Evolutionary conservation across 176 grass and related monocot genomes (phyloP).

Genomic region (Oryza longistaminata): DNA sequence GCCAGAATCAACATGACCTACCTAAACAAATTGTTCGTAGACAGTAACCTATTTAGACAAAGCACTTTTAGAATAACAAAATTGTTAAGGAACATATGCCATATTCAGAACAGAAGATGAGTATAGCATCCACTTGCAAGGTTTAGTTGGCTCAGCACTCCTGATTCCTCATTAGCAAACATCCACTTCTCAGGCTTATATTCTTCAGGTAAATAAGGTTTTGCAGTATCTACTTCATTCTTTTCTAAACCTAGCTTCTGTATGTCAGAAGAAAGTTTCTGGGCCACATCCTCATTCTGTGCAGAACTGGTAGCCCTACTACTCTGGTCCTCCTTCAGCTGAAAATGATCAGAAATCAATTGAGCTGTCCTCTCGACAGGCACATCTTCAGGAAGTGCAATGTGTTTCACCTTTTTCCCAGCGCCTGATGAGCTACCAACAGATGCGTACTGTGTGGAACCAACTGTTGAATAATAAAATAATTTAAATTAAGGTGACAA

Average conservation of each 20-base stretch:
- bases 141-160: slow-evolving; percentile 74
- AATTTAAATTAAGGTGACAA: slow-evolving; percentile 10
- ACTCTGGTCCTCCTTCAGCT: slow-evolving; percentile 28
- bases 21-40: slow-evolving; percentile 57
- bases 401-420: slow-evolving; percentile 49
- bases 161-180: slow-evolving; percentile 53
- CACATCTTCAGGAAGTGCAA: slow-evolving; percentile 43
- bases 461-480: slow-evolving; percentile 47
- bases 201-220: slow-evolving; percentile 47
- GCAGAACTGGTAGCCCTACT: slow-evolving; percentile 37
- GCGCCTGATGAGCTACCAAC: slow-evolving; percentile 23
- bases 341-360: slow-evolving; percentile 34
- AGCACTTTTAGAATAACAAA: slow-evolving; percentile 33
- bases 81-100: not conserved
- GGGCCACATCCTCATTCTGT: slow-evolving; percentile 32
- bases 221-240: slow-evolving; percentile 45
- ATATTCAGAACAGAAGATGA: slow-evolving; percentile 43
- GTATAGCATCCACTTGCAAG: slow-evolving; percentile 81
- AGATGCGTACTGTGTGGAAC: slow-evolving; percentile 34
- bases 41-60: slow-evolving; percentile 32
- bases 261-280: slow-evolving; percentile 49
- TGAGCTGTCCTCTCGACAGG: slow-evolving; percentile 35
- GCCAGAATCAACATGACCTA: slow-evolving; percentile 98
- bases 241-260: slow-evolving; percentile 54
- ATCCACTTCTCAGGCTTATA: slow-evolving; percentile 96